Evolutionary conservation across 306 rosid genomes (phyloP).

Genomic region (Adenanthera pavonina): DNA sequence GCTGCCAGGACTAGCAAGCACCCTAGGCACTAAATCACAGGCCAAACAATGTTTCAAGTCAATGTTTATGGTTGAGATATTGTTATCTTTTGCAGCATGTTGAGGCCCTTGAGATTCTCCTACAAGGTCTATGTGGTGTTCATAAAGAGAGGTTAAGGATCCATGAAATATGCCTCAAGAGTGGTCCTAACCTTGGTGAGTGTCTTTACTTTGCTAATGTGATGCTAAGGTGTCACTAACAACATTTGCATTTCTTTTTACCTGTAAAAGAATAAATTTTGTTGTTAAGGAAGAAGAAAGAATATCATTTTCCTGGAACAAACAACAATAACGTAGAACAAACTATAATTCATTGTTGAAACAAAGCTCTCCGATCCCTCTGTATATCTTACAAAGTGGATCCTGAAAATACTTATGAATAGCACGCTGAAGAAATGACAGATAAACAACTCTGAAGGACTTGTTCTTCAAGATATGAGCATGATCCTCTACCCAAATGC

Average conservation of each 20-base stretch:
- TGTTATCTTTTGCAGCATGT: constrained; percentile 71
- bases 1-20: not conserved
- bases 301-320: constrained; percentile 2
- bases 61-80: constrained; percentile 29
- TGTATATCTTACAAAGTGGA: constrained; percentile 14
- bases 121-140: constrained; percentile 96
- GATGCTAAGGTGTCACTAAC: not conserved
- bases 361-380: constrained; percentile 4
- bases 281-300: constrained; percentile 4
- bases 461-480: not conserved
- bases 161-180: constrained; percentile 91
- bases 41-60: not conserved
- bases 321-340: not conserved
- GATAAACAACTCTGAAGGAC: constrained; percentile 15
- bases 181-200: constrained; percentile 81
- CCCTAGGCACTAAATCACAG: not conserved
- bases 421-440: not conserved
- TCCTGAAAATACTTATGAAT: constrained; percentile 8
- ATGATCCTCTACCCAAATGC: constrained; percentile 10
- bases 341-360: not conserved
- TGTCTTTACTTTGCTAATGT: constrained; percentile 9
- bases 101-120: constrained; percentile 97
- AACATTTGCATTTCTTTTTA: not conserved
- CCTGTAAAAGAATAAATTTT: not conserved
- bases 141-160: constrained; percentile 75